Evolutionary conservation across 2,329 filamentous ascomycete genomes (phyloP).

Genomic region (Ophiostoma sp.): DNA sequence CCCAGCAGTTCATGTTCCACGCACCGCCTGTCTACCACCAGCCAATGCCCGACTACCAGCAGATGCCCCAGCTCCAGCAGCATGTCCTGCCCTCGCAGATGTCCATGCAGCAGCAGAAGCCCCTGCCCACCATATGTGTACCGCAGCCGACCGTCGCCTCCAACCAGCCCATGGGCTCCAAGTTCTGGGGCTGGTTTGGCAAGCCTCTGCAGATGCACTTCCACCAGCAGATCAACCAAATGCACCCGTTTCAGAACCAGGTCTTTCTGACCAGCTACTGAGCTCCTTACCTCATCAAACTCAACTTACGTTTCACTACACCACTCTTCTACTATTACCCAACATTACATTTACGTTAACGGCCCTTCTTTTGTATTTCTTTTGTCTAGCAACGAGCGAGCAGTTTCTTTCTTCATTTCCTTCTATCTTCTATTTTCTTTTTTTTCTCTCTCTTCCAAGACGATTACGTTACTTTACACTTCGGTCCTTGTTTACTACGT

Average conservation of each 20-base stretch:
- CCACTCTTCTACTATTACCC: not conserved
- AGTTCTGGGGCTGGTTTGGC: not conserved
- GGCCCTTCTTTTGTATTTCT: conserved; percentile 2
- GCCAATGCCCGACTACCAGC: conserved; percentile 23
- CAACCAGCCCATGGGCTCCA: not conserved
- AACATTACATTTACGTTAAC: conserved; percentile 14
- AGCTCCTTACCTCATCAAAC: too few relatives aligned
- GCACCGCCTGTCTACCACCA: conserved; percentile 30
- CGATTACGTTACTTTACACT: conserved; percentile 14
- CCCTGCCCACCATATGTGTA: not conserved
- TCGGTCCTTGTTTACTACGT: conserved; percentile 11
- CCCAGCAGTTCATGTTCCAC: conserved; percentile 12
- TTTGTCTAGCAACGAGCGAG: conserved; percentile 5
- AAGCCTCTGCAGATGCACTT: conserved; percentile 16
- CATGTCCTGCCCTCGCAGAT: conserved; percentile 36
- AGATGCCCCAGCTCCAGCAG: conserved; percentile 46
- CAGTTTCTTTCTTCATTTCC: not conserved
- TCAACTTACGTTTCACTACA: conserved; percentile 4
- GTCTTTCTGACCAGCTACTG: conserved; percentile 4
- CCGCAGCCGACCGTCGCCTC: not conserved
- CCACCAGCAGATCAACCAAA: conserved; percentile 18
- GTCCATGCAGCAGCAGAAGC: conserved; percentile 12
- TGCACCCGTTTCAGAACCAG: conserved; percentile 16
- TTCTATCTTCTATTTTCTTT: not conserved
- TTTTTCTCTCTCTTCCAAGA: not conserved